phyloP scores from a whole-genome alignment of 805 yeast species.

The Scheffersomyces amazonensis region DNA sequence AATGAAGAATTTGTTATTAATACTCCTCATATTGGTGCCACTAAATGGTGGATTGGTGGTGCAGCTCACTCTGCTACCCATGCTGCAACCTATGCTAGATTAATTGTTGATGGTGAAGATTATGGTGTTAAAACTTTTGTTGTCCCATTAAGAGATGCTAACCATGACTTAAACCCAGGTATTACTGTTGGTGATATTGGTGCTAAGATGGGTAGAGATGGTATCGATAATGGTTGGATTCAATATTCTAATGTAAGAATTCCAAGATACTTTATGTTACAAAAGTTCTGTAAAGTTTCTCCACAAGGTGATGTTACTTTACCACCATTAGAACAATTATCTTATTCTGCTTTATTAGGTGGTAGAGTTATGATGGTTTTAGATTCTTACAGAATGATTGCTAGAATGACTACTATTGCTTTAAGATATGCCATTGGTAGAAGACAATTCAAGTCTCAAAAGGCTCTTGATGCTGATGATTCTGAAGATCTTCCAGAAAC shows the following conservation, averaged over 20 bases:
- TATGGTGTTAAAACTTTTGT: slow-evolving; percentile 91
- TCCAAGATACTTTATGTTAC: slow-evolving; percentile 80
- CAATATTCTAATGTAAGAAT: slow-evolving; percentile 82
- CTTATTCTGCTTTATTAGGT: slow-evolving; percentile 81
- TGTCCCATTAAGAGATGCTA: slow-evolving; percentile 79
- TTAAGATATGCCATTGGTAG: slow-evolving; percentile 86
- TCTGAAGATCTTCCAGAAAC: slow-evolving; percentile 43
- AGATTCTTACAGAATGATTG: slow-evolving; percentile 79
- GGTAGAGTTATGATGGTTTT: slow-evolving; percentile 90
- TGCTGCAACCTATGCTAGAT: slow-evolving; percentile 78
- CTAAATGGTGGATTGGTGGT: slow-evolving; percentile 99
- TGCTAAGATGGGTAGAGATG: slow-evolving; percentile 93
- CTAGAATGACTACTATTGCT: slow-evolving; percentile 80
- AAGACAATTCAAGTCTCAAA: slow-evolving; percentile 66
- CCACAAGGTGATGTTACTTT: slow-evolving; percentile 67
- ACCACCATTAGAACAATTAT: slow-evolving; percentile 85
- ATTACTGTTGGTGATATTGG: slow-evolving; percentile 89
- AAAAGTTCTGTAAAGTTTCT: slow-evolving; percentile 70
- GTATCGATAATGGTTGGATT: slow-evolving; percentile 96
- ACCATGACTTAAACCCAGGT: slow-evolving; percentile 76
- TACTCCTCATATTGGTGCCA: slow-evolving; percentile 90
- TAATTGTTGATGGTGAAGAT: slow-evolving; percentile 78
- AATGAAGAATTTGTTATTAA: slow-evolving; percentile 70
- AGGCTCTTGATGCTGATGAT: slow-evolving; percentile 27
- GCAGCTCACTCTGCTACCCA: slow-evolving; percentile 95